phyloP scores from a whole-genome alignment of 352 stramenopile genomes.

The Phytophthora hybrid region DNA sequence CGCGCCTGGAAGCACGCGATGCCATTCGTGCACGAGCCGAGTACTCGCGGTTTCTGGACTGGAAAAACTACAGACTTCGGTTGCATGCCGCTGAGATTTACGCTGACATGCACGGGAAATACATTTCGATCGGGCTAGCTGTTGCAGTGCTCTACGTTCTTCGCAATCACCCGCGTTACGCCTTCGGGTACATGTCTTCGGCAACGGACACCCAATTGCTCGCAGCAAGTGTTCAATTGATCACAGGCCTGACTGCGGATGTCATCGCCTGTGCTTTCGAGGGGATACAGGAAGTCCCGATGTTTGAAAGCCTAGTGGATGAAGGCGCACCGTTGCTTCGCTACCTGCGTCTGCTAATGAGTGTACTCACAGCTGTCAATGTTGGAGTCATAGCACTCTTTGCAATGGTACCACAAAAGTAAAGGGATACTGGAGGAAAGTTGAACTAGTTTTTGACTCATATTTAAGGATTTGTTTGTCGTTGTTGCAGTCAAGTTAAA shows the following conservation, averaged over 20 bases:
- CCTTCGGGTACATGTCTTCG: constrained; percentile 10
- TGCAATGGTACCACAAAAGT: constrained; percentile 4
- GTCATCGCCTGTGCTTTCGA: constrained; percentile 48
- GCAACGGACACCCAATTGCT: constrained; percentile 19
- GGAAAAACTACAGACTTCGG: constrained; percentile 44
- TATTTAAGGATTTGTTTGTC: too few relatives aligned
- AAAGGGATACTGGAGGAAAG: neutral
- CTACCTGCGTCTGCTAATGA: constrained; percentile 39
- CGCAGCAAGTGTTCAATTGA: constrained; percentile 7
- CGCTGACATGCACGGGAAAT: constrained; percentile 55
- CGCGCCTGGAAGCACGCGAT: constrained; percentile 32
- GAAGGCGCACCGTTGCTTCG: constrained; percentile 31
- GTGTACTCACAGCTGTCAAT: constrained; percentile 38
- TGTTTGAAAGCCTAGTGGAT: constrained; percentile 46
- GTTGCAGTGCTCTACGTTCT: constrained; percentile 37
- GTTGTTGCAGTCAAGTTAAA: too few relatives aligned
- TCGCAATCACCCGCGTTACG: constrained; percentile 35
- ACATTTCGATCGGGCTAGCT: constrained; percentile 48
- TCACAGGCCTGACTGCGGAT: constrained; percentile 39
- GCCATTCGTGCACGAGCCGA: constrained; percentile 34
- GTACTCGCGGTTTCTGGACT: constrained; percentile 51
- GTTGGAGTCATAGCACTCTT: constrained; percentile 33
- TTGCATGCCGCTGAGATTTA: constrained; percentile 52
- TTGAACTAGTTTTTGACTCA: too few relatives aligned
- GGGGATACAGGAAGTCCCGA: constrained; percentile 46